Conservation (phyloP, 148 eudicot genomes). For the Cornus florida region DNA sequence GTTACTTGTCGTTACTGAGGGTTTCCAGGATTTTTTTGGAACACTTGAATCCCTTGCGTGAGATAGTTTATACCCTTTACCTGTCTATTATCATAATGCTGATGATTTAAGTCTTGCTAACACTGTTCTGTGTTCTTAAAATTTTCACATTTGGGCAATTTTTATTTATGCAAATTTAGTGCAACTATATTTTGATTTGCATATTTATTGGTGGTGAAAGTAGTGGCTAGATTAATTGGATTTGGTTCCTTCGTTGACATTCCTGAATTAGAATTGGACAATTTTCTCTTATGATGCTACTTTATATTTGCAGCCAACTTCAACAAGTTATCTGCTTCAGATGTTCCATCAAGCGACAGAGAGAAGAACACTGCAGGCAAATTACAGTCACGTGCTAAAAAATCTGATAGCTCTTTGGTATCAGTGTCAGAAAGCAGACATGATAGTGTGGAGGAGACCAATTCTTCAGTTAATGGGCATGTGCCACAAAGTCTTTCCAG, state of each 20-base stretch:
- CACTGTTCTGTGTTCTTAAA: not conserved
- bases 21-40: too few species aligned
- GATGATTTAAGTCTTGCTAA: too few species aligned
- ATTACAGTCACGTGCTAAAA: conserved; percentile 35
- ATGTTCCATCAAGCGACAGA: conserved; percentile 26
- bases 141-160: not conserved
- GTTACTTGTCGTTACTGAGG: too few species aligned
- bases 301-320: conserved; percentile 17
- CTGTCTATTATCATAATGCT: too few species aligned
- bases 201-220: not conserved
- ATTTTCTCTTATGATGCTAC: not conserved
- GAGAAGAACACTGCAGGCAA: conserved; percentile 31
- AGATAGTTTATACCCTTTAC: too few species aligned
- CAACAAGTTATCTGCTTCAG: conserved; percentile 26
- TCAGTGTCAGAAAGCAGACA: conserved; percentile 22
- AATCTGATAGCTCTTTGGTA: conserved; percentile 29
- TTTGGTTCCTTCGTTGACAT: too few species aligned
- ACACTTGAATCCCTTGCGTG: too few species aligned
- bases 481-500: conserved; percentile 32
- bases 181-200: not conserved
- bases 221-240: not conserved
- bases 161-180: not conserved
- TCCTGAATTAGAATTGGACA: not conserved
- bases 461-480: conserved; percentile 29
- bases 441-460: conserved; percentile 27